These are phyloP conservation scores for Saccharomyces mikatae DNA, from an alignment of 805 yeast genomes.

Conservation along the genomic window DNA sequence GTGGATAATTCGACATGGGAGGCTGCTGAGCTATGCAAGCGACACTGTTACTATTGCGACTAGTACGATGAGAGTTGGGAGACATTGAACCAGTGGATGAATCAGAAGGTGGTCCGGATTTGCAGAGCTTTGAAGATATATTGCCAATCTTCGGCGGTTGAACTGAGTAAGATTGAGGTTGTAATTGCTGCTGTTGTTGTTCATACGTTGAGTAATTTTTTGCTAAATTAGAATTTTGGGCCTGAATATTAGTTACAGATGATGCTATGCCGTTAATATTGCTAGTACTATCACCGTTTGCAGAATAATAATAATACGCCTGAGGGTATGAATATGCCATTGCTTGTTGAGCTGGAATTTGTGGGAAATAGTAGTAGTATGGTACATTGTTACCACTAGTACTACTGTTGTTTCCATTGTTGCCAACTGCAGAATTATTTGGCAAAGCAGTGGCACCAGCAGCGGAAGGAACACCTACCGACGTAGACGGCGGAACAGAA, in stretches of 20 bases:
- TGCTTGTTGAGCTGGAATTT: neutral
- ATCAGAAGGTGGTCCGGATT: neutral
- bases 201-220: neutral
- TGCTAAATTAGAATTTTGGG: neutral
- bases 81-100: neutral
- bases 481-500: constrained; percentile 1
- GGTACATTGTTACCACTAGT: constrained; percentile 1
- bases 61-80: neutral
- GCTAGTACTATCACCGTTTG: neutral
- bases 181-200: constrained; percentile 7
- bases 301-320: neutral
- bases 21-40: neutral
- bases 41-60: neutral
- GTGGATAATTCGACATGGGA: neutral
- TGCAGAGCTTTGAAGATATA: neutral
- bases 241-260: neutral
- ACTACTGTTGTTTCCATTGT: constrained; percentile 2
- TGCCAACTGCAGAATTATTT: neutral
- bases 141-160: constrained; percentile 1
- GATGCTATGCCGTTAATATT: neutral
- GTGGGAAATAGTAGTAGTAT: neutral
- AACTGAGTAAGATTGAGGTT: neutral
- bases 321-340: neutral
- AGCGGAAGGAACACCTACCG: constrained; percentile 1
- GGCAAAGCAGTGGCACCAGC: neutral